Evolutionary conservation across 495 filamentous ascomycete species (phyloP).

Genomic region (Hypoxylon crocopeplum): DNA sequence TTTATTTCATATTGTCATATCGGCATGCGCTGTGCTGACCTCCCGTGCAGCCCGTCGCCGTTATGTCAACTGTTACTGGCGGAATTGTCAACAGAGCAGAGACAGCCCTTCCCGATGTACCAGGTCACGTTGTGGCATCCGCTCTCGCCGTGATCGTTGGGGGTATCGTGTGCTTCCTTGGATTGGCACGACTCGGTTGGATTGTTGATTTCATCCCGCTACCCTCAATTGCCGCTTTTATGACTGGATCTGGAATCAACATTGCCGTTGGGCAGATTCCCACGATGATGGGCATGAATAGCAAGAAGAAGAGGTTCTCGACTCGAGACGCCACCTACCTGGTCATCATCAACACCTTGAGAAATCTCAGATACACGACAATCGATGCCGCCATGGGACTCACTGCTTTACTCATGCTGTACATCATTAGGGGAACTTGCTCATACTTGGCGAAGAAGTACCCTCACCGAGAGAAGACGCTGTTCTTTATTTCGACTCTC

Average conservation of each 20-base stretch:
- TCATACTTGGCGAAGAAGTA: conserved; percentile 50
- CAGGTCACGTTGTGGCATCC: conserved; percentile 56
- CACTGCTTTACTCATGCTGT: conserved; percentile 56
- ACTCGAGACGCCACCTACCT: conserved; percentile 56
- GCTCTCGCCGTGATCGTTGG: conserved; percentile 57
- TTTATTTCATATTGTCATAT: too few species aligned
- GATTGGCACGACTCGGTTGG: conserved; percentile 55
- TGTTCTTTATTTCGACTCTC: conserved; percentile 55
- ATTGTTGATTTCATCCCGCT: conserved; percentile 62
- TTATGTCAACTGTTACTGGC: conserved; percentile 90
- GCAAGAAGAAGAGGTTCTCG: conserved; percentile 46
- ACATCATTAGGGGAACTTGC: conserved; percentile 55
- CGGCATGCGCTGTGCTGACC: conserved; percentile 1
- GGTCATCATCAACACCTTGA: conserved; percentile 62
- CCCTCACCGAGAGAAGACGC: conserved; percentile 45
- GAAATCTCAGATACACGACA: conserved; percentile 50
- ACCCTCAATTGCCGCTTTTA: conserved; percentile 59
- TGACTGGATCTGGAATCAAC: conserved; percentile 61
- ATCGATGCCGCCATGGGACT: conserved; percentile 62
- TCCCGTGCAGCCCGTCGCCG: conserved; percentile 76
- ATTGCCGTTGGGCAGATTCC: conserved; percentile 60
- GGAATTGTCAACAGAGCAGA: conserved; percentile 63
- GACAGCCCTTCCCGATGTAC: conserved; percentile 29
- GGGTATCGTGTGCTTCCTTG: conserved; percentile 54
- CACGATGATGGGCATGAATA: conserved; percentile 54